phyloP scores from a whole-genome alignment of 257 asterid genomes.

The Gentiana dahurica region DNA sequence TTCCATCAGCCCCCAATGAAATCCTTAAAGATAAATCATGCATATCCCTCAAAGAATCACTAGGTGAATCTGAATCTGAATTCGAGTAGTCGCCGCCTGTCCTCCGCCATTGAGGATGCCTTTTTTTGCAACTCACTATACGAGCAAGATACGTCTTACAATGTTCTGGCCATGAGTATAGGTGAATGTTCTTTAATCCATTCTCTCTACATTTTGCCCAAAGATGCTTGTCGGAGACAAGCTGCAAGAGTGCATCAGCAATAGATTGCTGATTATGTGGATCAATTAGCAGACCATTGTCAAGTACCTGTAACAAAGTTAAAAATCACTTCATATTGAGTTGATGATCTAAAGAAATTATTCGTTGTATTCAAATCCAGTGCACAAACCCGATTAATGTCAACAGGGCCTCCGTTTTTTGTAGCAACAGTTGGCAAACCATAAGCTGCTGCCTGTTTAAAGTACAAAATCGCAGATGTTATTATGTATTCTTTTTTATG shows the following conservation, averaged over 20 bases:
- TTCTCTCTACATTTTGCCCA: conserved; percentile 57
- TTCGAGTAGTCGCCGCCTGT: conserved; percentile 23
- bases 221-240: conserved; percentile 61
- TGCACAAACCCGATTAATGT: conserved; percentile 59
- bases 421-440: conserved; percentile 86
- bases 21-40: conserved; percentile 54
- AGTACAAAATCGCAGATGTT: background rate
- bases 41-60: conserved; percentile 60
- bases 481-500: background rate
- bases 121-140: conserved; percentile 50
- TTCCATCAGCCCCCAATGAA: conserved; percentile 39
- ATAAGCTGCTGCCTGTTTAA: conserved; percentile 68
- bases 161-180: conserved; percentile 77
- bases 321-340: conserved; percentile 11
- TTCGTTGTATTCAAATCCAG: too few relatives aligned
- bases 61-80: conserved; percentile 59
- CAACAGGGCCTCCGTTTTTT: conserved; percentile 82
- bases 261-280: conserved; percentile 63
- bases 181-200: conserved; percentile 58
- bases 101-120: conserved; percentile 62
- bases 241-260: conserved; percentile 60
- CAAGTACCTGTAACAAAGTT: conserved; percentile 41
- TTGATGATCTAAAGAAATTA: background rate
- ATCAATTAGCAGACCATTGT: conserved; percentile 58
- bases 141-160: conserved; percentile 63